Evolutionary conservation across 768 basidiomycete species (phyloP).

Genomic region (Lactifluus echinatus): DNA sequence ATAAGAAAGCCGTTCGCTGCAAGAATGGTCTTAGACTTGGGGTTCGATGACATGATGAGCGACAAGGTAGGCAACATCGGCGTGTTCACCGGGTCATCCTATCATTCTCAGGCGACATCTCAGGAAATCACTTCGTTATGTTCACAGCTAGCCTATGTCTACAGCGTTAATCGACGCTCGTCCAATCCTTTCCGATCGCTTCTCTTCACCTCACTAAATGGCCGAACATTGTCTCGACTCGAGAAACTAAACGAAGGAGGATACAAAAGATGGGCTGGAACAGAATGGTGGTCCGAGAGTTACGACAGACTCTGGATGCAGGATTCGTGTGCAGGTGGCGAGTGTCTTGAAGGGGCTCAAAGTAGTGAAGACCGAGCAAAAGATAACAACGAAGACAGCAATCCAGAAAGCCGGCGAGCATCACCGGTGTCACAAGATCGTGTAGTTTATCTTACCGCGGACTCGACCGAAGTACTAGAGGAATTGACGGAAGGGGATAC

Average conservation of each 20-base stretch:
- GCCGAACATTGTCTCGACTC: conserved; percentile 54
- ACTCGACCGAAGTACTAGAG: conserved; percentile 78
- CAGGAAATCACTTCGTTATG: conserved; percentile 89
- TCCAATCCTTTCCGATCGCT: conserved; percentile 60
- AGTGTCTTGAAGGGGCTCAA: background rate
- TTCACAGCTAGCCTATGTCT: conserved; percentile 86
- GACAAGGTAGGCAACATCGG: conserved; percentile 62
- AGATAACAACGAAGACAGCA: background rate
- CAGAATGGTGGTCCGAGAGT: conserved; percentile 76
- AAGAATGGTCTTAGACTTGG: conserved; percentile 75
- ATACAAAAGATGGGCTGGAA: conserved; percentile 72
- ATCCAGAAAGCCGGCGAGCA: background rate
- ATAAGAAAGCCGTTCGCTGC: conserved; percentile 36
- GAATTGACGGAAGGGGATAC: conserved; percentile 77
- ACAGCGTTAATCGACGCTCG: conserved; percentile 77
- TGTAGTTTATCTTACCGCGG: conserved; percentile 90
- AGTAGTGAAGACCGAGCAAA: background rate
- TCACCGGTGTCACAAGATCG: conserved; percentile 28
- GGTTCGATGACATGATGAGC: conserved; percentile 88
- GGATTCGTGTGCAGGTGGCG: conserved; percentile 2
- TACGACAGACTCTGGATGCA: conserved; percentile 61
- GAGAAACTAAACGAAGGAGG: conserved; percentile 56
- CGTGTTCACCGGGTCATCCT: background rate
- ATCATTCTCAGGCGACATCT: background rate
- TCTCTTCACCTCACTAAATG: conserved; percentile 74